Evolutionary conservation across 768 basidiomycete genomes (phyloP).

Genomic region (Panaeolus papilionaceus): DNA sequence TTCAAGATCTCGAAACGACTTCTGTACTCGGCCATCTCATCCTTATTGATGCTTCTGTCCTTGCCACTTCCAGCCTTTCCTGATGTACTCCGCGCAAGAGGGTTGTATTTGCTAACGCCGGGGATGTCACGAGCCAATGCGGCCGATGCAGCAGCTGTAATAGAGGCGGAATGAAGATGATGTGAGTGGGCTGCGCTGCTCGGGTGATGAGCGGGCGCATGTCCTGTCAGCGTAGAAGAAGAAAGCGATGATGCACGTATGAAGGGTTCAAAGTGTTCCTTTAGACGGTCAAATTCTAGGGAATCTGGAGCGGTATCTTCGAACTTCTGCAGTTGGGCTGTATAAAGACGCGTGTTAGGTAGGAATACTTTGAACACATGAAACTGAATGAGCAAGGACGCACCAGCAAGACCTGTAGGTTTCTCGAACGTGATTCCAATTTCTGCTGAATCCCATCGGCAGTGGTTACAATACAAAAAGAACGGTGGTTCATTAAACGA

Average conservation of each 20-base stretch:
- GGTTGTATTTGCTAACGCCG: slow-evolving; percentile 81
- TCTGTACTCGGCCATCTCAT: slow-evolving; percentile 81
- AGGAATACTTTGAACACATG: slow-evolving; percentile 17
- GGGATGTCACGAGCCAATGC: slow-evolving; percentile 89
- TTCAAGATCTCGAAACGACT: slow-evolving; percentile 70
- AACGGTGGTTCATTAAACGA: slow-evolving; percentile 87
- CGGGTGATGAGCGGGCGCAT: slow-evolving; percentile 48
- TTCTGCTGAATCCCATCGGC: slow-evolving; percentile 94
- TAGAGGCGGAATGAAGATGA: slow-evolving; percentile 78
- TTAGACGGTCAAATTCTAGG: slow-evolving; percentile 91
- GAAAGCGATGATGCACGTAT: slow-evolving; percentile 83
- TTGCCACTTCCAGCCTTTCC: slow-evolving; percentile 55
- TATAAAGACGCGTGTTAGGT: background rate
- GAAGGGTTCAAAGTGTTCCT: slow-evolving; percentile 97
- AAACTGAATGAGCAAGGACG: slow-evolving; percentile 29
- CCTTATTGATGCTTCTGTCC: slow-evolving; percentile 71
- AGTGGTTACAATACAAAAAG: slow-evolving; percentile 90
- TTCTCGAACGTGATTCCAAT: slow-evolving; percentile 95
- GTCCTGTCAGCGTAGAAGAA: slow-evolving; percentile 60
- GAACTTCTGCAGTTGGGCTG: slow-evolving; percentile 90
- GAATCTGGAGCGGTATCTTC: slow-evolving; percentile 87
- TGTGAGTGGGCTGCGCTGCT: slow-evolving; percentile 67
- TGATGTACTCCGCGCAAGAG: slow-evolving; percentile 53
- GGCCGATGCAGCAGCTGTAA: slow-evolving; percentile 89
- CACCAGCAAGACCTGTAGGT: slow-evolving; percentile 93